Conservation (phyloP, 495 filamentous ascomycete genomes). For the Neurospora sp. region DNA sequence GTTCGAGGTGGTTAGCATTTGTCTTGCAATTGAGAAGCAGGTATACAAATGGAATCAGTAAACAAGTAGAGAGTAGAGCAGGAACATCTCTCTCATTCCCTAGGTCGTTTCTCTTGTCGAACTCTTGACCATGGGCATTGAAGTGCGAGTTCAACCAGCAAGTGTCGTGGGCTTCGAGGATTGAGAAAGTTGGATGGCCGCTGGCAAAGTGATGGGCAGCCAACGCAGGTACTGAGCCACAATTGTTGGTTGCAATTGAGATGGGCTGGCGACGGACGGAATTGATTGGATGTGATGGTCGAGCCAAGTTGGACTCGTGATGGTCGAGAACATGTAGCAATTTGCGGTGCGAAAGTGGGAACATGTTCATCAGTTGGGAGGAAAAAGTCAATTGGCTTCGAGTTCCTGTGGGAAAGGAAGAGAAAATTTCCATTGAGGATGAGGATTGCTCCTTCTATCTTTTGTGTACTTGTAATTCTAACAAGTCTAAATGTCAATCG, state of each 20-base stretch:
- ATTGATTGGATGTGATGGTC: not conserved
- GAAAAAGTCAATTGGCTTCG: not conserved
- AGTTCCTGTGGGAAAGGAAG: not conserved
- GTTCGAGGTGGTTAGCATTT: not conserved
- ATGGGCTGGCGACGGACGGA: not conserved
- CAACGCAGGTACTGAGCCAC: not conserved
- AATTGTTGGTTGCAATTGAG: not conserved
- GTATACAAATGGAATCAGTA: not conserved
- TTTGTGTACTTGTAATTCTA: not conserved
- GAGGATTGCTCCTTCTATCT: not conserved
- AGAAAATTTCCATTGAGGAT: not conserved
- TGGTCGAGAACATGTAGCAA: not conserved
- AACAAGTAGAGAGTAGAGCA: not conserved
- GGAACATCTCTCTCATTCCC: not conserved
- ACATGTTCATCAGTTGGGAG: not conserved
- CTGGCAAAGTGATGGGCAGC: not conserved
- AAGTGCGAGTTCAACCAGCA: not conserved
- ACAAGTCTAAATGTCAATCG: not conserved
- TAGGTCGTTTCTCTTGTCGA: not conserved
- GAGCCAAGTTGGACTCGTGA: not conserved
- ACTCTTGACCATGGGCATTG: not conserved
- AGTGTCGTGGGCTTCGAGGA: not conserved
- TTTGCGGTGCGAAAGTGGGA: not conserved
- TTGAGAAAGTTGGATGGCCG: not conserved
- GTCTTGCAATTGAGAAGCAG: not conserved